A percentile compares a stretch with the other conserved stretches of the same genome.
phyloP scores from a whole-genome alignment of 306 rosid species.

The Abrus precatorius region DNA sequence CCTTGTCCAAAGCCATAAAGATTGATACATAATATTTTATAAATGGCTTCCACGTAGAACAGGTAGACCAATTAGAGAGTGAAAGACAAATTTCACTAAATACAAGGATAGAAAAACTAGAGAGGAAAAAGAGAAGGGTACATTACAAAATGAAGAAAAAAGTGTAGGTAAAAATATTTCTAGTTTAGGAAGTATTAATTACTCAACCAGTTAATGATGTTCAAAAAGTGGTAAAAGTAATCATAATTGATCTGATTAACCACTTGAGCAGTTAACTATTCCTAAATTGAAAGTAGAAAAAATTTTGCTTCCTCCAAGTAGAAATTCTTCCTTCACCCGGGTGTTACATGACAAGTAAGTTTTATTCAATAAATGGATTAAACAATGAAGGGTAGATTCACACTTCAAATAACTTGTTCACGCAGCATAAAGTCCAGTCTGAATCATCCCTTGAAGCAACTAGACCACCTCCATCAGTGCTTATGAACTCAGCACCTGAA shows the following conservation, averaged over 20 bases:
- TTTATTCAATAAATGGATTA: constrained; percentile 40
- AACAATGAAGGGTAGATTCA: constrained; percentile 46
- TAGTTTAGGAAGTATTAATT: constrained; percentile 31
- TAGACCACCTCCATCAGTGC: constrained; percentile 73
- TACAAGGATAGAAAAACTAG: constrained; percentile 4
- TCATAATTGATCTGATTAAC: constrained; percentile 39
- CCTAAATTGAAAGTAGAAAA: constrained; percentile 24
- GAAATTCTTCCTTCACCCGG: constrained; percentile 32
- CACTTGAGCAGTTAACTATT: constrained; percentile 38
- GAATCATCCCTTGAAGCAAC: constrained; percentile 79
- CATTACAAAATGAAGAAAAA: neutral
- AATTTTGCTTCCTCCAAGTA: constrained; percentile 25
- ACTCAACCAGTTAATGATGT: constrained; percentile 35
- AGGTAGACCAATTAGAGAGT: neutral
- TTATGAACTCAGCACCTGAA: constrained; percentile 73
- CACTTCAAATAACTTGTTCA: constrained; percentile 62
- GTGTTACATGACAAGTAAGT: constrained; percentile 22
- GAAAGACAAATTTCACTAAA: constrained; percentile 21
- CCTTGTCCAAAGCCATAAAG: constrained; percentile 26
- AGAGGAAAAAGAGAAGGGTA: neutral
- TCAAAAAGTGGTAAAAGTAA: constrained; percentile 39
- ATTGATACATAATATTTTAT: neutral
- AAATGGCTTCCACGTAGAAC: constrained; percentile 19
- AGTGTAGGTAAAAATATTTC: neutral
- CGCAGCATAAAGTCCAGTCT: constrained; percentile 70